Conservation (phyloP, 2,329 filamentous ascomycete species). For the Cladosporium sphaerospermum region DNA sequence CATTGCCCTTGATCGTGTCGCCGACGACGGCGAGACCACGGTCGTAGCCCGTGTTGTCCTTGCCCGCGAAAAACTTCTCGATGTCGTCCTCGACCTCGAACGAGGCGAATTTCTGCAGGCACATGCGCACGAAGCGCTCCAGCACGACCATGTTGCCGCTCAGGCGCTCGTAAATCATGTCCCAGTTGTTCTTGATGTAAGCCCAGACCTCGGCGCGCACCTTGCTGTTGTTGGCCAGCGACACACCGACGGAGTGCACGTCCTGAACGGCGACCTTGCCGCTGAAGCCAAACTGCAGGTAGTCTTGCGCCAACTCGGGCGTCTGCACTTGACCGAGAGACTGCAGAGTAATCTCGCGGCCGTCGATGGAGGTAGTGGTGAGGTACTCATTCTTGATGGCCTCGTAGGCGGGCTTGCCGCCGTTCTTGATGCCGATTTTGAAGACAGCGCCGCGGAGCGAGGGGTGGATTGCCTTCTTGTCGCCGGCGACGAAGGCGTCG, state of each 20-base stretch:
- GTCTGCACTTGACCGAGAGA: conserved; percentile 71
- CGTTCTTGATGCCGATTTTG: conserved; percentile 68
- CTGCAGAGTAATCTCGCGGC: conserved; percentile 76
- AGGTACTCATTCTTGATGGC: conserved; percentile 80
- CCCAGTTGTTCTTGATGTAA: conserved; percentile 81
- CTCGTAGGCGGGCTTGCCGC: conserved; percentile 62
- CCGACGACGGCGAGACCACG: conserved; percentile 77
- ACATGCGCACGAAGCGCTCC: conserved; percentile 78
- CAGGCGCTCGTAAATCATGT: conserved; percentile 63
- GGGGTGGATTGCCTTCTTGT: conserved; percentile 67
- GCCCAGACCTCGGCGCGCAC: conserved; percentile 74
- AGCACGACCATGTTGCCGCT: conserved; percentile 77
- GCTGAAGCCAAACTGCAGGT: conserved; percentile 71
- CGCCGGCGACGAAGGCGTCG: conserved; percentile 65
- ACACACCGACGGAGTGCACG: conserved; percentile 72
- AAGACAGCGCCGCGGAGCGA: conserved; percentile 77
- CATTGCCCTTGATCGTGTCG: conserved; percentile 78
- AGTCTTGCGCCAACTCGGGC: conserved; percentile 58
- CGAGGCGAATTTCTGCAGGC: conserved; percentile 72
- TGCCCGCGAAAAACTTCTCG: conserved; percentile 73
- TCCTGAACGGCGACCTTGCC: conserved; percentile 81
- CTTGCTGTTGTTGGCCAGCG: conserved; percentile 65
- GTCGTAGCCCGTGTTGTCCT: conserved; percentile 81
- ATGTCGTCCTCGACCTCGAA: conserved; percentile 67
- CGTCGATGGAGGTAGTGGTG: conserved; percentile 77